Conservation (phyloP, 106 monocot species). For the Allium cepa region DNA sequence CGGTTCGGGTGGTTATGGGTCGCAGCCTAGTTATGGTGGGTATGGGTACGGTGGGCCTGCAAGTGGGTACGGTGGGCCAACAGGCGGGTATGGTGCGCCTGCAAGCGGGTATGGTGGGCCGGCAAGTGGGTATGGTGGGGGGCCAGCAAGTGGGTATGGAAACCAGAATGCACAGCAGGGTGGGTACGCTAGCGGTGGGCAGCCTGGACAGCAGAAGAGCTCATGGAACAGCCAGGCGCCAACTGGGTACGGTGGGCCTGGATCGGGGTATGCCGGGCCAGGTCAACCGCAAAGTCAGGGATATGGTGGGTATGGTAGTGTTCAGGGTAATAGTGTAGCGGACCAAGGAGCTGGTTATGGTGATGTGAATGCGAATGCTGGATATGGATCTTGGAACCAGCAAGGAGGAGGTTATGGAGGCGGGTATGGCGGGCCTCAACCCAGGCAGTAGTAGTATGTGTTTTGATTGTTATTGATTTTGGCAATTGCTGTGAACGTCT, state of each 20-base stretch:
- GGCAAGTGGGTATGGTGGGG: conserved; percentile 1
- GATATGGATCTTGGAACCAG: conserved; percentile 46
- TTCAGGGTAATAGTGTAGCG: too few species aligned
- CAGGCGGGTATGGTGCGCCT: conserved; percentile 35
- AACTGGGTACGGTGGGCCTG: conserved; percentile 39
- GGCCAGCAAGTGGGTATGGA: conserved; percentile 40
- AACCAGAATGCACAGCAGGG: conserved; percentile 50
- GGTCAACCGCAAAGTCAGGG: conserved; percentile 44
- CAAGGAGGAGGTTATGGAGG: conserved; percentile 55
- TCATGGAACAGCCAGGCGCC: conserved; percentile 70
- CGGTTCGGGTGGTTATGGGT: conserved; percentile 60
- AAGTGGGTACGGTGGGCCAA: conserved; percentile 19
- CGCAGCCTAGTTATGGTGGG: conserved; percentile 51
- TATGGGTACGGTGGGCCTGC: conserved; percentile 41
- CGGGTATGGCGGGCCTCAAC: conserved; percentile 52
- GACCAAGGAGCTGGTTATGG: conserved; percentile 77
- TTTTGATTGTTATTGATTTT: too few species aligned
- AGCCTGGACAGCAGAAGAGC: conserved; percentile 48
- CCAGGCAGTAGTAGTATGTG: conserved; percentile 38
- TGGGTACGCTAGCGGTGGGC: conserved; percentile 28
- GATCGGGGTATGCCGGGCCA: conserved; percentile 51
- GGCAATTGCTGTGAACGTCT: too few species aligned
- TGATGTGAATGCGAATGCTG: conserved; percentile 44
- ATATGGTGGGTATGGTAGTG: conserved; percentile 59
- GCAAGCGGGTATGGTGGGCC: conserved; percentile 27